Percentiles rank a stretch among this genome's conserved stretches.
Conservation (phyloP, 2,329 filamentous ascomycete genomes). For the Epichloe sp. region DNA sequence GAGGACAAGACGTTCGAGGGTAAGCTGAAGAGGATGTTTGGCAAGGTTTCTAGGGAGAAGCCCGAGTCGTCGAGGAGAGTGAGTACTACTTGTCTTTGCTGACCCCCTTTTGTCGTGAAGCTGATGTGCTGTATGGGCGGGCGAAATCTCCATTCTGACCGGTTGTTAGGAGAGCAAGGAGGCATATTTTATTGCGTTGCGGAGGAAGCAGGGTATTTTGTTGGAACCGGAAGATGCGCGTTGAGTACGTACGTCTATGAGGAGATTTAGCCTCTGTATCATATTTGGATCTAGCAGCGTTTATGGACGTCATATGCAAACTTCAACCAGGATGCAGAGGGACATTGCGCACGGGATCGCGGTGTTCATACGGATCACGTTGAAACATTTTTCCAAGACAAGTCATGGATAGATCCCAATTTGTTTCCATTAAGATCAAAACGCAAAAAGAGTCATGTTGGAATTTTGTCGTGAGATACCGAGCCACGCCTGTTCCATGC, state of each 20-base stretch:
- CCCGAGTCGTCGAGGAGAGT: conserved; percentile 82
- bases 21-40: conserved; percentile 63
- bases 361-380: too few species aligned
- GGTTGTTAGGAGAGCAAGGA: conserved; percentile 44
- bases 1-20: conserved; percentile 74
- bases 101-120: not conserved
- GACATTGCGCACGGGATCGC: too few species aligned
- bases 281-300: too few species aligned
- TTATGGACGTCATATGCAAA: too few species aligned
- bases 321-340: too few species aligned
- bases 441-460: conserved; percentile 18
- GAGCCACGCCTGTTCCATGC: conserved; percentile 34
- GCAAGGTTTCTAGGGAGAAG: conserved; percentile 78
- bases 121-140: not conserved
- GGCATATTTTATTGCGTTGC: conserved; percentile 70
- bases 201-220: conserved; percentile 40
- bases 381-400: too few species aligned
- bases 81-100: conserved; percentile 20
- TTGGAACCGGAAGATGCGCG: conserved; percentile 7
- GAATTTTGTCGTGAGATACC: conserved; percentile 27
- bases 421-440: not conserved
- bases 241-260: not conserved
- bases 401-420: too few species aligned
- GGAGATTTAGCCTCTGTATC: too few species aligned
- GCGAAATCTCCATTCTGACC: not conserved